Evolutionary conservation across 129 eudicot genomes (phyloP).

Genomic region (Pulicaria dysenterica): DNA sequence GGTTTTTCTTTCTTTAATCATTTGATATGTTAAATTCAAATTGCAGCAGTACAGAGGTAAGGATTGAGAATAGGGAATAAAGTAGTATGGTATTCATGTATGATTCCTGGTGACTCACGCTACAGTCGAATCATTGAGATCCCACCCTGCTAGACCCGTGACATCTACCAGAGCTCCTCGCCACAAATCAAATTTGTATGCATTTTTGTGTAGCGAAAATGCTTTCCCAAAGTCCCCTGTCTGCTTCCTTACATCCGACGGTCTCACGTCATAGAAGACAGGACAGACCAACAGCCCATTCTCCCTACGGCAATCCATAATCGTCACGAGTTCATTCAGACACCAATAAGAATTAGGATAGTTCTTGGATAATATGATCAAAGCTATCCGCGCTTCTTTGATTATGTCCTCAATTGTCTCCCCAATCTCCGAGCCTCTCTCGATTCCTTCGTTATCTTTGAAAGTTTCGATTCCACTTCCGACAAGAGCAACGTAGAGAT

Average conservation of each 20-base stretch:
- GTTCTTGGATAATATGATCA: conserved; percentile 2
- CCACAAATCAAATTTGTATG: conserved; percentile 8
- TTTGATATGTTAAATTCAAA: too few species aligned
- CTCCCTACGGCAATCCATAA: conserved; percentile 12
- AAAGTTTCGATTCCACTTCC: background rate
- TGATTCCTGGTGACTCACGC: conserved; percentile 7
- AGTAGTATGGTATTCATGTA: background rate
- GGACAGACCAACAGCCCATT: background rate
- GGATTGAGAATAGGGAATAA: too few species aligned
- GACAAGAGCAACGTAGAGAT: background rate
- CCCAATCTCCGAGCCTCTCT: conserved; percentile 1
- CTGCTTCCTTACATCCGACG: conserved; percentile 23
- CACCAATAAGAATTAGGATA: conserved; percentile 20
- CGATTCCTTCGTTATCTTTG: conserved; percentile 7
- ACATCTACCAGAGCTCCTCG: background rate
- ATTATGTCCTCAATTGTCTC: background rate
- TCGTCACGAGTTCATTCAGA: conserved; percentile 12
- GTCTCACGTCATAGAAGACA: conserved; percentile 12
- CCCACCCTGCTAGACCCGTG: conserved; percentile 14
- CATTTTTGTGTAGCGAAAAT: background rate
- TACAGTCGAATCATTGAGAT: conserved; percentile 17
- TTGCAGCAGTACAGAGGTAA: too few species aligned
- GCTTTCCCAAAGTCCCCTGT: conserved; percentile 4
- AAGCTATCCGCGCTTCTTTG: conserved; percentile 1
- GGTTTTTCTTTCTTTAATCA: too few species aligned